A percentile compares a stretch with the other conserved stretches of the same genome.
phyloP scores from a whole-genome alignment of 345 rosid species.

The Heritiera fomes region DNA sequence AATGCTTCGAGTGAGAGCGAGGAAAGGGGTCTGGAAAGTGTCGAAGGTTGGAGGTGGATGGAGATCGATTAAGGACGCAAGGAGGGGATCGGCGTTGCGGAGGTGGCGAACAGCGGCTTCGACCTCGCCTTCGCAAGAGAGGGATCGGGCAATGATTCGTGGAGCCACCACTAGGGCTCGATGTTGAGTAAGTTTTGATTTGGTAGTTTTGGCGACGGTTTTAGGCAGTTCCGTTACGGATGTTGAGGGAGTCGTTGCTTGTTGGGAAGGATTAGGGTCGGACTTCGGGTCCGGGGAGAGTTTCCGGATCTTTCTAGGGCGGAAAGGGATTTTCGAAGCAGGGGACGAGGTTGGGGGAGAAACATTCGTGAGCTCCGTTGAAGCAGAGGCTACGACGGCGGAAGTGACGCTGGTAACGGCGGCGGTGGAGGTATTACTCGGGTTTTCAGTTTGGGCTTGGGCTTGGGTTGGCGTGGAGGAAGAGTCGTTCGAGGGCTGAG shows the following conservation, averaged over 20 bases:
- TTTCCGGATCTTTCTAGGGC: constrained; percentile 84
- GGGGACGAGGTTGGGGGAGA: constrained; percentile 44
- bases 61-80: constrained; percentile 60
- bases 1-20: constrained; percentile 84
- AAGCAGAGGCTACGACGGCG: constrained; percentile 30
- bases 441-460: constrained; percentile 19
- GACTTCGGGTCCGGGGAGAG: constrained; percentile 53
- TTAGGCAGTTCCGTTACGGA: constrained; percentile 31
- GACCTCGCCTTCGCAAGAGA: constrained; percentile 83
- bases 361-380: constrained; percentile 38
- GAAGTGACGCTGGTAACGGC: constrained; percentile 26
- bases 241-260: constrained; percentile 26
- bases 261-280: constrained; percentile 27
- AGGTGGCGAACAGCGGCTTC: constrained; percentile 78
- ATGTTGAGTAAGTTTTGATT: constrained; percentile 34
- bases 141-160: constrained; percentile 61
- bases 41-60: constrained; percentile 79
- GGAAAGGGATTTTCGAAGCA: constrained; percentile 85
- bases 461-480: constrained; percentile 35
- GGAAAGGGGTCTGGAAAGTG: constrained; percentile 74
- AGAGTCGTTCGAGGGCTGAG: constrained; percentile 28
- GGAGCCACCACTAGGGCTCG: constrained; percentile 43
- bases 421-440: constrained; percentile 4
- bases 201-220: constrained; percentile 24
- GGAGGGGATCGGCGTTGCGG: constrained; percentile 71